Conservation (phyloP, 2,329 filamentous ascomycete genomes). For the Penicillium sclerotigenum region DNA sequence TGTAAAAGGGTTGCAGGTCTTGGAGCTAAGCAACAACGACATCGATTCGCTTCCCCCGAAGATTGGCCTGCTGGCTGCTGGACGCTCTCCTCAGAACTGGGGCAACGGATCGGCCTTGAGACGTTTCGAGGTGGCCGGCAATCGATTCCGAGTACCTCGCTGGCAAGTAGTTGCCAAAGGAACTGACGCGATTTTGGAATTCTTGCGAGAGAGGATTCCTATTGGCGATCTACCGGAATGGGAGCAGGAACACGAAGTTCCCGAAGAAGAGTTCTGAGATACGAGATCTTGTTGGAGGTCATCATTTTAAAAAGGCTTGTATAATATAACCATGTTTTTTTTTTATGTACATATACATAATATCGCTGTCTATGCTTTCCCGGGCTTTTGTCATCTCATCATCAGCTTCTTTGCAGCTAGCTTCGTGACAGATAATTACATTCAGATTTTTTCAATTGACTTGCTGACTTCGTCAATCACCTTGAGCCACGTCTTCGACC, state of each 20-base stretch:
- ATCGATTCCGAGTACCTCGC: constrained; percentile 81
- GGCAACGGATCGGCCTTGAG: constrained; percentile 53
- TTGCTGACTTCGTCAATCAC: constrained; percentile 44
- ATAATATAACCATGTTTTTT: constrained; percentile 15
- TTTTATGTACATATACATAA: constrained; percentile 18
- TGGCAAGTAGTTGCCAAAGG: constrained; percentile 82
- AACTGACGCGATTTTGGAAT: constrained; percentile 77
- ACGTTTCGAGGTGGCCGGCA: constrained; percentile 74
- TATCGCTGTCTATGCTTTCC: constrained; percentile 9
- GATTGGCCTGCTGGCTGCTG: constrained; percentile 71
- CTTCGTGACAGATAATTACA: constrained; percentile 4
- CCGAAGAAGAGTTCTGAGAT: constrained; percentile 11
- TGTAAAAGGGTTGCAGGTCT: constrained; percentile 68
- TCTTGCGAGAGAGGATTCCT: constrained; percentile 74
- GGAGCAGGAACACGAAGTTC: constrained; percentile 28
- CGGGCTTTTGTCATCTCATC: constrained; percentile 5
- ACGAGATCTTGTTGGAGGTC: neutral
- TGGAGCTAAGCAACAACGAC: constrained; percentile 82
- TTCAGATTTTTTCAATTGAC: constrained; percentile 20
- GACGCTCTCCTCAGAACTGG: constrained; percentile 37
- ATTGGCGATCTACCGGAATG: constrained; percentile 41
- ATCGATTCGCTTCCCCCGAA: constrained; percentile 77
- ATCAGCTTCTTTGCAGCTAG: constrained; percentile 2
- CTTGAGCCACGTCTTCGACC: constrained; percentile 61
- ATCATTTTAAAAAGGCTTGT: constrained; percentile 7